Percentiles rank a stretch among this genome's conserved stretches.
Conservation (phyloP, 805 yeast species). For the Wickerhamiella parazyma region DNA sequence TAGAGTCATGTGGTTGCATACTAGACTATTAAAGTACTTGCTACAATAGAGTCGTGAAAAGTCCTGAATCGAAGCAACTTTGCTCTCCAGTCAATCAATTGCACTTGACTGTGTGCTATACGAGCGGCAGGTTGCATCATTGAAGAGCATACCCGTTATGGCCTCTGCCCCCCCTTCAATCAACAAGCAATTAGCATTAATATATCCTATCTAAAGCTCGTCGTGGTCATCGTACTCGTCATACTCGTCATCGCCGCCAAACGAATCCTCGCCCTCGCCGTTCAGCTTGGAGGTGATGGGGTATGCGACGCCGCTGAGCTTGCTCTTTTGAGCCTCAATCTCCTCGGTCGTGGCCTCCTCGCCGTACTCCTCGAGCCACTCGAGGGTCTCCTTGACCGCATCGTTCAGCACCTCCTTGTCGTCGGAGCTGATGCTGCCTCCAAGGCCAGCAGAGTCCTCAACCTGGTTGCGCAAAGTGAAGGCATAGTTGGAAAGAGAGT, state of each 20-base stretch:
- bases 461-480: constrained; percentile 66
- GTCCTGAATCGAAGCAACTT: too few species aligned
- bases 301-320: constrained; percentile 67
- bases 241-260: constrained; percentile 51
- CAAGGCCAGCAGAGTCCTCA: constrained; percentile 38
- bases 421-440: constrained; percentile 71
- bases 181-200: too few species aligned
- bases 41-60: too few species aligned
- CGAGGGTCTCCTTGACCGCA: constrained; percentile 74
- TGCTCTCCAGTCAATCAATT: too few species aligned
- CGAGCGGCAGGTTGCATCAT: too few species aligned
- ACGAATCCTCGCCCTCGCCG: constrained; percentile 30
- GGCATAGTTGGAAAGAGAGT: constrained; percentile 77
- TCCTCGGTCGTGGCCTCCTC: constrained; percentile 87
- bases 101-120: too few species aligned
- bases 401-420: constrained; percentile 82
- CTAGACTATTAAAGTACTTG: too few species aligned
- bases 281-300: constrained; percentile 87
- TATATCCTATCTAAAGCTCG: constrained; percentile 11
- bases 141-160: too few species aligned
- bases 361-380: constrained; percentile 76
- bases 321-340: constrained; percentile 79
- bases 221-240: constrained; percentile 22
- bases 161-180: too few species aligned
- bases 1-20: too few species aligned